A percentile compares a stretch with the other conserved stretches of the same genome.
These are phyloP conservation scores for Cocos nucifera DNA, from an alignment of 176 grass and related monocot genomes.

Conservation along the genomic window DNA sequence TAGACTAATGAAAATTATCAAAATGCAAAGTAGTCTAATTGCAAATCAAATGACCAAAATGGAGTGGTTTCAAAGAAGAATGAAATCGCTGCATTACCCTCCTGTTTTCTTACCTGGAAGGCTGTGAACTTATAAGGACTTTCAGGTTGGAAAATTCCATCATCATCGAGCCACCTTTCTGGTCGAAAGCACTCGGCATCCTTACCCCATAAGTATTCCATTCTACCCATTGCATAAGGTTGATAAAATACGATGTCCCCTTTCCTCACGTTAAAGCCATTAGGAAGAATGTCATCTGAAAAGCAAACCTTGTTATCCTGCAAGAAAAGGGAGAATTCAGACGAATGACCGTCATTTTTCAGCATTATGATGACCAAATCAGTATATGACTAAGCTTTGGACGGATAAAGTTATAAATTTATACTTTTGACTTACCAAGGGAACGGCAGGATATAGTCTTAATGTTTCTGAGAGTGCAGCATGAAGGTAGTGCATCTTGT, in stretches of 20 bases:
- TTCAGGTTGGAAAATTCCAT: constrained; percentile 29
- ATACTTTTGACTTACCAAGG: constrained; percentile 19
- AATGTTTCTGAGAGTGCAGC: constrained; percentile 50
- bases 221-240: constrained; percentile 61
- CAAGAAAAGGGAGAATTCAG: neutral
- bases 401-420: too few relatives aligned
- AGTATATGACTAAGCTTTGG: too few relatives aligned
- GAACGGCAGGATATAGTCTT: constrained; percentile 48
- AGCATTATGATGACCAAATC: too few relatives aligned
- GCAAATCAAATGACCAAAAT: too few relatives aligned
- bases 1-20: too few relatives aligned
- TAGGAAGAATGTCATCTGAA: constrained; percentile 35
- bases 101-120: constrained; percentile 30
- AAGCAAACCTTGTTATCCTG: constrained; percentile 69
- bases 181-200: constrained; percentile 46
- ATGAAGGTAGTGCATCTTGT: constrained; percentile 65
- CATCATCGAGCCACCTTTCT: constrained; percentile 48
- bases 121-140: constrained; percentile 68
- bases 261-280: constrained; percentile 41
- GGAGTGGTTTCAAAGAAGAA: too few relatives aligned
- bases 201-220: constrained; percentile 54
- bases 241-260: constrained; percentile 53
- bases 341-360: neutral
- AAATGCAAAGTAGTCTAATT: too few relatives aligned
- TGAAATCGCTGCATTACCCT: neutral